phyloP scores from a whole-genome alignment of 768 basidiomycete species.

The Tremella mesenterica region DNA sequence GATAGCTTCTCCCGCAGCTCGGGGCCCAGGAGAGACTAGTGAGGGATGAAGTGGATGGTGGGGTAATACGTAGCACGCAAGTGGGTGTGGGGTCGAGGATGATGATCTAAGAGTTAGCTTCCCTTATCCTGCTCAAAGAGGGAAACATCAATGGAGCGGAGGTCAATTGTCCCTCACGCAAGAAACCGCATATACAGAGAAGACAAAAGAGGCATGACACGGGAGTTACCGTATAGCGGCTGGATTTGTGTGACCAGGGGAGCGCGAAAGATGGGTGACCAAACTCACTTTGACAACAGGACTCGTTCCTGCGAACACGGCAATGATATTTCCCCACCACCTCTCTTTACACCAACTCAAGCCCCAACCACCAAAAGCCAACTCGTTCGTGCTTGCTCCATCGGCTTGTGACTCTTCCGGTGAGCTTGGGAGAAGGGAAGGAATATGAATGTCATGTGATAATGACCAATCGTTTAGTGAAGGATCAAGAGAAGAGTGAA shows the following conservation, averaged over 20 bases:
- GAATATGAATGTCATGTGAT: constrained; percentile 32
- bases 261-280: too few species aligned
- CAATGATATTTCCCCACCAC: constrained; percentile 89
- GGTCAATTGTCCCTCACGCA: too few species aligned
- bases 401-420: constrained; percentile 47
- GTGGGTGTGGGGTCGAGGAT: constrained; percentile 47
- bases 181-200: not conserved
- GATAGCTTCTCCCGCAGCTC: constrained; percentile 84
- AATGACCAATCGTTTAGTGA: constrained; percentile 42
- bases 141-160: too few species aligned
- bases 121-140: not conserved
- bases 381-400: constrained; percentile 38
- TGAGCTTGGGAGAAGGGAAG: constrained; percentile 24
- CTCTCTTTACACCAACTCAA: constrained; percentile 92
- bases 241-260: too few species aligned
- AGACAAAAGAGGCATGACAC: too few species aligned
- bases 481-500: constrained; percentile 59
- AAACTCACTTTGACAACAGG: constrained; percentile 66
- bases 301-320: constrained; percentile 62
- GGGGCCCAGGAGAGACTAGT: constrained; percentile 89
- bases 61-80: constrained; percentile 60
- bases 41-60: constrained; percentile 54
- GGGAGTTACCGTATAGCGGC: too few species aligned
- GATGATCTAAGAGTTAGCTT: constrained; percentile 16
- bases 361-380: constrained; percentile 83